phyloP scores from a whole-genome alignment of 768 basidiomycete species.

The Pisolithus microcarpus region DNA sequence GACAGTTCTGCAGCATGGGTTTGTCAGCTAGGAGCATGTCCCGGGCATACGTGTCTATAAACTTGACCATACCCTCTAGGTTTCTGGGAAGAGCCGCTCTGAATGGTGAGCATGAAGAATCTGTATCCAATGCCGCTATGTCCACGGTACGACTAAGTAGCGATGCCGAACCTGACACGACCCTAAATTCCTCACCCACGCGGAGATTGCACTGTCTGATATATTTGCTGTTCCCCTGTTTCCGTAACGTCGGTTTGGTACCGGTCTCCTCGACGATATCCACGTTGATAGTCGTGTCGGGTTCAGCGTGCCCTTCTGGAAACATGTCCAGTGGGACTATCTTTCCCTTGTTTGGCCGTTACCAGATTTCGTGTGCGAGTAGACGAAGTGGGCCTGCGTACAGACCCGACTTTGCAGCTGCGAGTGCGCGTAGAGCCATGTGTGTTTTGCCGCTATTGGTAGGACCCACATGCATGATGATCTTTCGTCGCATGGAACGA shows the following conservation, averaged over 20 bases:
- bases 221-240: conserved; percentile 39
- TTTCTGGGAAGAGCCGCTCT: conserved; percentile 28
- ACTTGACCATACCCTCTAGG: conserved; percentile 27
- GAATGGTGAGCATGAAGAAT: conserved; percentile 44
- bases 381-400: conserved; percentile 91
- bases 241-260: conserved; percentile 22
- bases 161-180: conserved; percentile 49
- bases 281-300: conserved; percentile 31
- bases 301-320: conserved; percentile 31
- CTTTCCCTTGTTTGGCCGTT: conserved; percentile 82
- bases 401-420: conserved; percentile 61
- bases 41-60: conserved; percentile 36
- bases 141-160: conserved; percentile 88
- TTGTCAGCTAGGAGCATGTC: conserved; percentile 41
- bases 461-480: conserved; percentile 95
- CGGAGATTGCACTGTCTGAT: conserved; percentile 73
- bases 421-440: conserved; percentile 82
- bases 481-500: conserved; percentile 57
- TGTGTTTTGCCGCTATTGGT: conserved; percentile 98
- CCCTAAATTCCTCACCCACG: conserved; percentile 85
- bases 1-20: conserved; percentile 41
- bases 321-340: conserved; percentile 69
- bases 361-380: conserved; percentile 92
- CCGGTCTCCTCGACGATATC: conserved; percentile 17
- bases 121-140: conserved; percentile 53